Percentiles rank a stretch among this genome's conserved stretches.
phyloP scores from a whole-genome alignment of 148 eudicot genomes.

The Arctostaphylos glauca region DNA sequence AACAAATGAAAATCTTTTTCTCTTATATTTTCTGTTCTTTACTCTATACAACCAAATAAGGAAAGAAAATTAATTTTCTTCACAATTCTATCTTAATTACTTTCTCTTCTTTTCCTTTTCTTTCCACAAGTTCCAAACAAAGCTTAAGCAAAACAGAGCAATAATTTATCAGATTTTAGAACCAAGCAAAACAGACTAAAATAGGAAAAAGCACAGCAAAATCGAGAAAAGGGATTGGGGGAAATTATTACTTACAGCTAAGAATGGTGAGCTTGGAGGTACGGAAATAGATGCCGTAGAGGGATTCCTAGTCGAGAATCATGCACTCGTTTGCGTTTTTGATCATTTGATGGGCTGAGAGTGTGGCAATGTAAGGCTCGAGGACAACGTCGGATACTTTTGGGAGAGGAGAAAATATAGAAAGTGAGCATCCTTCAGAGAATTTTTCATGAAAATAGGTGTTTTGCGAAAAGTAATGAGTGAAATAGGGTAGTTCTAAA shows the following conservation, averaged over 20 bases:
- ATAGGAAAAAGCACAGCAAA: no score
- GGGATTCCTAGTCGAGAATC: slow-evolving; percentile 23
- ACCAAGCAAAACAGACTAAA: not conserved
- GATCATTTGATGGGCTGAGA: slow-evolving; percentile 35
- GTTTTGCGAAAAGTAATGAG: no score
- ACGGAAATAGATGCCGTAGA: slow-evolving; percentile 30
- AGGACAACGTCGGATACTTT: slow-evolving; percentile 30
- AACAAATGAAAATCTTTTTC: slow-evolving; percentile 11
- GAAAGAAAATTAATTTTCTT: no score
- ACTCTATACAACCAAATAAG: no score
- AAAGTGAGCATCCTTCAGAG: slow-evolving; percentile 43
- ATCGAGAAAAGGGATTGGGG: not conserved
- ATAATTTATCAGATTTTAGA: not conserved
- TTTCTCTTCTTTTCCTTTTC: no score
- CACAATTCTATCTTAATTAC: no score
- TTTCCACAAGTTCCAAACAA: no score
- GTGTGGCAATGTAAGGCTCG: slow-evolving; percentile 38
- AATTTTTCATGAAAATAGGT: no score
- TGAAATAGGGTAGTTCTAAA: no score
- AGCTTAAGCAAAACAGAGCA: no score
- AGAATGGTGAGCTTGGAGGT: slow-evolving; percentile 39
- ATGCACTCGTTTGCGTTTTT: slow-evolving; percentile 39
- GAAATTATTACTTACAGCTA: slow-evolving; percentile 29
- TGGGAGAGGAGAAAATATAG: slow-evolving; percentile 23
- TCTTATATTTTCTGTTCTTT: no score